Base-by-base conservation (phyloP, 2,329 filamentous ascomycete species). In the Aspergillus aculeatus region DNA sequence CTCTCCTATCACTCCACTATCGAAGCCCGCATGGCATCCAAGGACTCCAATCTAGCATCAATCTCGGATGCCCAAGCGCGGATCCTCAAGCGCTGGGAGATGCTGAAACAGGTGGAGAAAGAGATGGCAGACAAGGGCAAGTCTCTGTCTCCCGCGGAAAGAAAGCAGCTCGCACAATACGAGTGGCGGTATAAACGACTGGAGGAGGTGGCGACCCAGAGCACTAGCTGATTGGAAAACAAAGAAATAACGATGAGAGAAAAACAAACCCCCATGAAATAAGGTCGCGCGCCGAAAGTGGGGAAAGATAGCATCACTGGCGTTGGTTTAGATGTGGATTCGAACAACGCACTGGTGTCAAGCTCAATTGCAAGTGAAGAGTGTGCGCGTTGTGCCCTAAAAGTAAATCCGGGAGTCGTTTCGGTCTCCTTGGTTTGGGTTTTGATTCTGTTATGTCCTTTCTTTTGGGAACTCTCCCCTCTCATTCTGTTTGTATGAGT, bases 51-150 rank as follows among this genome's bases (percentile, higher is more conserved):
- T 35, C 64, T 75, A 10, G 64, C 58, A 1, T 74, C 73, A 1
- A 73, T 75, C 50, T 68, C 70, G 4, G 73, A 75, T 21, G 66
- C 68, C 38, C 73, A 75, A 55, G 70, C 68, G 14, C 67, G 66
- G 26, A 68, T 75, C n/a, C 64, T 75, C 49, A 73, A 73, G 50
- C 67, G 68, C 38, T 75, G 73, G 73, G 73, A 75, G 14, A 68
- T 74, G 66, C 61, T 74, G 10, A 72, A 71, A 50, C 69, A 73
- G 35, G 59, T 66, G 6, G 71, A 73, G 35, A 73, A 74, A 50
- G 73, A 75, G 57, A 63, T 73, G 57, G 61, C 59, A 10, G 72
- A 73, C 10, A 72, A 71, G 24, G 73, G 73, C 2, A 69, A 69
- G 47, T 61, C 62, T n/a, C 61, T 74, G 29, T 66, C 67, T 3